These are phyloP conservation scores for Colletotrichum tropicicola DNA, from an alignment of 2,329 filamentous ascomycete species.

Conservation along the genomic window DNA sequence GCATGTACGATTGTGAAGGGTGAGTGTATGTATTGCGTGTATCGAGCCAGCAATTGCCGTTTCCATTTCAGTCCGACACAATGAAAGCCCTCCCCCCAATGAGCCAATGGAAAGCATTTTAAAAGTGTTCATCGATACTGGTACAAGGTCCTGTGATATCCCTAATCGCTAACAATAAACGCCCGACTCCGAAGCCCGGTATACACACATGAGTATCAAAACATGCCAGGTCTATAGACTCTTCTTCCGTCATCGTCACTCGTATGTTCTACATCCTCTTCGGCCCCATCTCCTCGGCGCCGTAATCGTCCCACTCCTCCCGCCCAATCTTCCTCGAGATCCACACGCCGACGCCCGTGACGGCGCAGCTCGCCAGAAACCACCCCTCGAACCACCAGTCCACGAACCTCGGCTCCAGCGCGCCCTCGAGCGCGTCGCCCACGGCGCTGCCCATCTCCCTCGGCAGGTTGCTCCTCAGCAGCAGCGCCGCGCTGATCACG, in stretches of 20 bases:
- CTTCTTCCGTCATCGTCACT: not conserved
- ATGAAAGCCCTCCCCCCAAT: no score
- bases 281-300: conserved; percentile 70
- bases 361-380: conserved; percentile 75
- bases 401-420: conserved; percentile 76
- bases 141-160: conserved; percentile 4
- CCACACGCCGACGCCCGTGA: conserved; percentile 78
- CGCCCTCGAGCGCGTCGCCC: conserved; percentile 79
- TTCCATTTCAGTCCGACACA: no score
- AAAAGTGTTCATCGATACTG: not conserved
- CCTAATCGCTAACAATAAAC: not conserved
- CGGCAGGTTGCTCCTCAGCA: conserved; percentile 82
- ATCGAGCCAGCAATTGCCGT: no score
- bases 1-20: no score
- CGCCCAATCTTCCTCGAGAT: conserved; percentile 68
- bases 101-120: no score
- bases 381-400: conserved; percentile 90
- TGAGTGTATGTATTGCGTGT: no score
- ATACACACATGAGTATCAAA: not conserved
- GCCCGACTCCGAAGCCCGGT: not conserved
- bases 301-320: conserved; percentile 69
- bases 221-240: not conserved
- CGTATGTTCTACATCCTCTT: conserved; percentile 29
- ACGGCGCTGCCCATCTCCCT: conserved; percentile 80
- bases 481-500: conserved; percentile 81